Evolutionary conservation across 2,329 filamentous ascomycete genomes (phyloP), one percentile per base, ranked within the genome.

Genomic region (Venturia pyrina): DNA sequence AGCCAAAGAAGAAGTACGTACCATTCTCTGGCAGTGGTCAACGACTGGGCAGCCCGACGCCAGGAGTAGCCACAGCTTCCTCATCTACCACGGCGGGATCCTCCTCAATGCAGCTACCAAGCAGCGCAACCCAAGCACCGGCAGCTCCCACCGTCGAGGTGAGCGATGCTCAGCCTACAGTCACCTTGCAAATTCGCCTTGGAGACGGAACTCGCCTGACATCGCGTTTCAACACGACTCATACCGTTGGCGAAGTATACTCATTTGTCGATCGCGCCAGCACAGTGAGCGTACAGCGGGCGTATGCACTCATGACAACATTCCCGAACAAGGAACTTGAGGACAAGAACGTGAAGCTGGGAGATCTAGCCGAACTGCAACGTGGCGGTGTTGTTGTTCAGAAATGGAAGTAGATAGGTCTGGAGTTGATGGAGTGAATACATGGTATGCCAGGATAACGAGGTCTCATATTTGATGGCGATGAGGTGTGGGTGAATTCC

Each of bases 291-390:
- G 78, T 79, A 40, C 73, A 76, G 48, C 82, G 90, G n/a, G 71
- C 81, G 4, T 95, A 89, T 81, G 88, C 90, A 2, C 79, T 96
- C 56, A 89, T 88, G 69, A 95, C 90, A 0, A 93, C 90, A 0
- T 95, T 95, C 75, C 90, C 90, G 5, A 91, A 86, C 72, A 92
- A 91, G 77, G 89, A 93, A 65, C 84, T 93, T 69, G 87, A 82
- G 1, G 89, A 95, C 71, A 87, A 87, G 75, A 71, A 73, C 60
- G 75, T 73, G 69, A 78, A 73, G 65, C 71, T 80, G 68, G 81
- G 77, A 53, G 81, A 82, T 63, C 75, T 82, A 72, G 68, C 73
- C 3, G 80, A 81, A 67, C 80, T 82, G 71, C 81, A 81, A 76
- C 75, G 81, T 17, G 82, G 82, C 32, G 81, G 81, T 1, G 80